Evolutionary conservation across 2,329 filamentous ascomycete species (phyloP), one percentile per base, ranked within the genome.

Genomic region (Thelonectria rubi): DNA sequence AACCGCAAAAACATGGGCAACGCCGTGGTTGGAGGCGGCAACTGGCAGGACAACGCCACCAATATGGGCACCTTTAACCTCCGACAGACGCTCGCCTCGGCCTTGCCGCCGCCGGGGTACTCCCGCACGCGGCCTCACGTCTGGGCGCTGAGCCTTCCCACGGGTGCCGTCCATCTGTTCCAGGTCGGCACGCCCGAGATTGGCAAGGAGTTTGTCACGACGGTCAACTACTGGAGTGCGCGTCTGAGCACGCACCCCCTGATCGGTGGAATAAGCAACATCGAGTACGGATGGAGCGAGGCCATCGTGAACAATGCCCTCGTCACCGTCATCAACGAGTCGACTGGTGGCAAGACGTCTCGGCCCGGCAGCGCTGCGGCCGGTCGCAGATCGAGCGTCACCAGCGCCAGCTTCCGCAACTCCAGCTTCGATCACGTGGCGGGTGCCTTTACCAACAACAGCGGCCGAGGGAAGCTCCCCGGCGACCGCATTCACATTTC

Each of bases 31-130:
- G 95, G 95, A 67, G 95, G 95, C 63, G 95, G 95, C 21, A 98
- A 99, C 76, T 99, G 95, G 95, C 94, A 94, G 76, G 94, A 97
- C 69, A 98, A 97, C 73, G 95, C 95, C 5, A 93, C 97, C 66
- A 92, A 89, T 66, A 83, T 97, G 10, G 94, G 92, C 70, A 91
- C 90, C 18, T 98, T 97, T 76, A 88, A 91, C 45, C 86, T 99
- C 8, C 88, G 94, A 18, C 94, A 98, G 75, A 96, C 94, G 1
- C 91, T 98, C 66, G 95, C 95, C 11, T 97, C 93, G 58, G 88
- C 91, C 0, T 85, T 99, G 14, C 95, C 95, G 9, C 86, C 93
- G 1, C 94, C 95, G 0, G 95, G 95, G 11, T 98, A 98, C 77
- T 97, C 93, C 34, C 93, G 96, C 72, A 86, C 89, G 26, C 86